Percentiles rank a stretch among this genome's conserved stretches.
Conservation (phyloP, 2,329 filamentous ascomycete genomes). For the Fusarium penzigii region DNA sequence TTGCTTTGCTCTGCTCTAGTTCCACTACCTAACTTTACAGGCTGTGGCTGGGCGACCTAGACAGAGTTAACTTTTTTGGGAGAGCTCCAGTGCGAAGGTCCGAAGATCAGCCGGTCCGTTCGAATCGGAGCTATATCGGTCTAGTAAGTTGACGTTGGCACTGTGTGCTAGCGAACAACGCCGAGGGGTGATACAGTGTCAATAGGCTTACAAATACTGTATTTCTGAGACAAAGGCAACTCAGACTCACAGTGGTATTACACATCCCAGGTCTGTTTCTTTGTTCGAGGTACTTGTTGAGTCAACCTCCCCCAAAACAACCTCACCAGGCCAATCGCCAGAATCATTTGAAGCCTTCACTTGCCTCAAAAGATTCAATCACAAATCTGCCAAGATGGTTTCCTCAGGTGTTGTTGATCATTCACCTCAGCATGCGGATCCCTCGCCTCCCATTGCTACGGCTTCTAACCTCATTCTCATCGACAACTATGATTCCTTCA, state of each 20-base stretch:
- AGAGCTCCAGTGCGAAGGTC: conserved; percentile 24
- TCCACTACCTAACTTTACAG: too few relatives aligned
- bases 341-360: conserved; percentile 1
- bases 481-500: conserved; percentile 99
- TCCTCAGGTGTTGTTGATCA: conserved; percentile 66
- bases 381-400: conserved; percentile 44
- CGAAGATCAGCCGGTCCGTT: conserved; percentile 29
- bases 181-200: not conserved
- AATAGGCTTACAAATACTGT: not conserved
- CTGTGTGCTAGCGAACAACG: conserved; percentile 5
- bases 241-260: conserved; percentile 8
- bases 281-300: conserved; percentile 10
- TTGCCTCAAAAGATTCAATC: not conserved
- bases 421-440: conserved; percentile 81
- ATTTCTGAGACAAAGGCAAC: not conserved
- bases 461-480: conserved; percentile 93
- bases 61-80: conserved; percentile 31
- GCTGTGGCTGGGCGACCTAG: conserved; percentile 12
- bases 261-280: conserved; percentile 17
- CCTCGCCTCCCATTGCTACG: conserved; percentile 69
- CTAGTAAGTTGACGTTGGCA: conserved; percentile 3
- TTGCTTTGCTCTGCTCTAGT: too few relatives aligned
- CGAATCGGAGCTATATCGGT: conserved; percentile 26
- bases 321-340: not conserved
- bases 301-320: not conserved